Conservation (phyloP, 2,329 filamentous ascomycete species). For the Ampelomyces quisqualis region DNA sequence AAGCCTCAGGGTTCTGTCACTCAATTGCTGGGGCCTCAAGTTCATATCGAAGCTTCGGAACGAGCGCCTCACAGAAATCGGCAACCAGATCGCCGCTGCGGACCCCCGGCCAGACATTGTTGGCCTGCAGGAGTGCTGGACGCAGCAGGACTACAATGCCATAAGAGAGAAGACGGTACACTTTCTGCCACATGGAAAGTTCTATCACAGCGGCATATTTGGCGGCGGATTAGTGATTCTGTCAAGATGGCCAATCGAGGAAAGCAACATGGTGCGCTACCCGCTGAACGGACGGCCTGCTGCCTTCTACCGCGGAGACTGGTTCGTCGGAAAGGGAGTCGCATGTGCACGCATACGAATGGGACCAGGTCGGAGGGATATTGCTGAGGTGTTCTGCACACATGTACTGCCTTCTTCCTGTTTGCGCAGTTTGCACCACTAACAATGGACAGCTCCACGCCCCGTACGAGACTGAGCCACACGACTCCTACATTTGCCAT, state of each 20-base stretch:
- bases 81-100: slow-evolving; percentile 69
- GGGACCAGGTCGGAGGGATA: slow-evolving; percentile 62
- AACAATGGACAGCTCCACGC: slow-evolving; percentile 67
- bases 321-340: slow-evolving; percentile 94
- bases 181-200: slow-evolving; percentile 86
- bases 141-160: slow-evolving; percentile 75
- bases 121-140: slow-evolving; percentile 94
- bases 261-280: slow-evolving; percentile 82
- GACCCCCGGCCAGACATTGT: slow-evolving; percentile 77
- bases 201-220: slow-evolving; percentile 87
- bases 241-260: slow-evolving; percentile 87
- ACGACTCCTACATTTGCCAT: slow-evolving; percentile 87
- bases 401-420: slow-evolving; percentile 57
- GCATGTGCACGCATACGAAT: slow-evolving; percentile 78
- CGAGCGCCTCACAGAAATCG: slow-evolving; percentile 81
- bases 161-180: slow-evolving; percentile 72
- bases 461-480: slow-evolving; percentile 75
- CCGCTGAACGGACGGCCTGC: slow-evolving; percentile 91
- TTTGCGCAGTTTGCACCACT: slow-evolving; percentile 14
- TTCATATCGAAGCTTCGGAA: slow-evolving; percentile 76
- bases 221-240: slow-evolving; percentile 87
- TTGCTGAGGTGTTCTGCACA: slow-evolving; percentile 89
- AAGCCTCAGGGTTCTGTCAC: slow-evolving; percentile 73
- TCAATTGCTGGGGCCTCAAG: slow-evolving; percentile 98
- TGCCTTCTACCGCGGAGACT: slow-evolving; percentile 91